A percentile compares a stretch with the other conserved stretches of the same genome.
These are phyloP conservation scores for Colletotrichum orbiculare DNA, from an alignment of 2,329 filamentous ascomycete species.

Conservation along the genomic window DNA sequence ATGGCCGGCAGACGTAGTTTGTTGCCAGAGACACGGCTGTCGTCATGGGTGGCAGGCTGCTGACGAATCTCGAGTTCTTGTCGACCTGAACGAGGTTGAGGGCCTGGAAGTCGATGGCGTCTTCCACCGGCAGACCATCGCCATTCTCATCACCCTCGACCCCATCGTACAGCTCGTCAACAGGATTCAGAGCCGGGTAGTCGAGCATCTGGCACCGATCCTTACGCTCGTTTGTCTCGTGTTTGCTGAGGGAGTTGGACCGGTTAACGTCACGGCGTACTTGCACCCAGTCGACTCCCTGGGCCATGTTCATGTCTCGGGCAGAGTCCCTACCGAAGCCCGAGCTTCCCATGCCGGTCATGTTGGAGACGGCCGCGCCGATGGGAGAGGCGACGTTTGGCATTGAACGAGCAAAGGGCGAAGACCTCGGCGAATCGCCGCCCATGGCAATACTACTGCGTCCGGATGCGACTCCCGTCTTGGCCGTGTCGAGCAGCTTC, in stretches of 20 bases:
- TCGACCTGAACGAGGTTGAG: conserved; percentile 90
- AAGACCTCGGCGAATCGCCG: conserved; percentile 53
- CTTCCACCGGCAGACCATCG: conserved; percentile 83
- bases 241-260: conserved; percentile 90
- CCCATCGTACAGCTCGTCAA: conserved; percentile 87
- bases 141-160: conserved; percentile 91
- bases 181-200: conserved; percentile 85
- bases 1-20: conserved; percentile 92
- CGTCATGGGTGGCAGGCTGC: conserved; percentile 82
- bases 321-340: conserved; percentile 62
- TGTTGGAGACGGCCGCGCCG: conserved; percentile 50
- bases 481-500: conserved; percentile 93
- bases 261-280: conserved; percentile 95
- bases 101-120: conserved; percentile 82
- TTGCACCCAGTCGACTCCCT: conserved; percentile 90
- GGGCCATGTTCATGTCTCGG: conserved; percentile 76
- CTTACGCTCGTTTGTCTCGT: conserved; percentile 84
- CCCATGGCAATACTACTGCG: conserved; percentile 83
- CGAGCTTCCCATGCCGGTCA: conserved; percentile 48
- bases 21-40: conserved; percentile 87
- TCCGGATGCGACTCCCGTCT: conserved; percentile 91
- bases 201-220: conserved; percentile 97
- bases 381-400: conserved; percentile 57
- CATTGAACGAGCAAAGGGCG: conserved; percentile 55
- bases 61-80: conserved; percentile 94